These are phyloP conservation scores for Thyridium curvatum DNA, from an alignment of 2,329 filamentous ascomycete genomes.

Conservation along the genomic window DNA sequence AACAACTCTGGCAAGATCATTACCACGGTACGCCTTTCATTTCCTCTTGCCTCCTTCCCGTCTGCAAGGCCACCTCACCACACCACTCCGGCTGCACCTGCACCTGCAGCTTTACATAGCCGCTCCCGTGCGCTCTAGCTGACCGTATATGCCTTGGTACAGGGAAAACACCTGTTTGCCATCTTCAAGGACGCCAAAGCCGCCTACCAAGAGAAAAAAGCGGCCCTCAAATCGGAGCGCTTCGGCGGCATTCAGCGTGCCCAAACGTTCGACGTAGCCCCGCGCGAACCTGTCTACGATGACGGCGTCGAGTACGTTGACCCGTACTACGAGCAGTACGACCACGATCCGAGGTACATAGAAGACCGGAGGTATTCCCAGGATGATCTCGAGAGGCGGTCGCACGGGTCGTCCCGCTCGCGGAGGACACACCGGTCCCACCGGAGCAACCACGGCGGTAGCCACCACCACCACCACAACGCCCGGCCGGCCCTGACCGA, in stretches of 20 bases:
- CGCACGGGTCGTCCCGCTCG: conserved; percentile 27
- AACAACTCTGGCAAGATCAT: conserved; percentile 89
- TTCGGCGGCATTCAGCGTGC: conserved; percentile 47
- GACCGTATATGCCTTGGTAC: conserved; percentile 4
- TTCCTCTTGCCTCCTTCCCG: background rate
- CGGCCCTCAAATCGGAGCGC: conserved; percentile 65
- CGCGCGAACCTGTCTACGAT: conserved; percentile 8
- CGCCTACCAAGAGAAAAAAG: conserved; percentile 83
- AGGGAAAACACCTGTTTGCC: conserved; percentile 85
- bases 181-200: conserved; percentile 90
- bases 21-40: conserved; percentile 59
- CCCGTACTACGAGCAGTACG: conserved; percentile 13
- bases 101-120: too few species aligned
- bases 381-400: conserved; percentile 19
- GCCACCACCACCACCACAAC: conserved; percentile 6
- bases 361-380: conserved; percentile 20
- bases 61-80: background rate
- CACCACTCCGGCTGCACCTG: background rate
- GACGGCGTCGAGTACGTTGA: conserved; percentile 15
- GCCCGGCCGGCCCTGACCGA: conserved; percentile 39
- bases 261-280: conserved; percentile 43
- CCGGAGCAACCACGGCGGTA: conserved; percentile 20
- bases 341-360: conserved; percentile 10
- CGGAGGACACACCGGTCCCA: conserved; percentile 33
- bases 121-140: background rate